Conservation (phyloP, 495 filamentous ascomycete species). For the Acidomyces sp. region DNA sequence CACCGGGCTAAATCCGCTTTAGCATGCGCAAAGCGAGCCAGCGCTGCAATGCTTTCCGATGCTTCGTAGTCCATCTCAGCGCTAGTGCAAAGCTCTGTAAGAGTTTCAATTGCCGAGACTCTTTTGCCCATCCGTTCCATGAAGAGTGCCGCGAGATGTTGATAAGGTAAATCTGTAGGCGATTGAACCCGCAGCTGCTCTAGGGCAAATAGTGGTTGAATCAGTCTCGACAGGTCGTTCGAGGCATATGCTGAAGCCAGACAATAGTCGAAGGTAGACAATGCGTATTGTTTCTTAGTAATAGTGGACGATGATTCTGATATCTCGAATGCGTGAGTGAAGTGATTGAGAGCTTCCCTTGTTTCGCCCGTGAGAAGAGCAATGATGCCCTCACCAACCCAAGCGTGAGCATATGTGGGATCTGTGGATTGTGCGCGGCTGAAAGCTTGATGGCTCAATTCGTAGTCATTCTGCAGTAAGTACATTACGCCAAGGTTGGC, state of each 20-base stretch:
- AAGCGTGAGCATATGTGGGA: slow-evolving; percentile 81
- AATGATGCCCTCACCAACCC: slow-evolving; percentile 84
- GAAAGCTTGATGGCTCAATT: slow-evolving; percentile 79
- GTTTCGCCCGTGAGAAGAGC: slow-evolving; percentile 59
- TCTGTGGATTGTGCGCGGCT: slow-evolving; percentile 84
- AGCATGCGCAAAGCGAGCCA: slow-evolving; percentile 66
- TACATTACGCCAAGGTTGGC: slow-evolving; percentile 82
- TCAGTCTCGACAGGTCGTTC: slow-evolving; percentile 47
- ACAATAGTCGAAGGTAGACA: slow-evolving; percentile 68
- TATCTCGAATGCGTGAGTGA: slow-evolving; percentile 94
- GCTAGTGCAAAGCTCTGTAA: slow-evolving; percentile 50
- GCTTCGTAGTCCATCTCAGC: slow-evolving; percentile 74
- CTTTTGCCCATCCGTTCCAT: slow-evolving; percentile 64
- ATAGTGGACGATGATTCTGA: slow-evolving; percentile 57
- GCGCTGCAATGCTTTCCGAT: slow-evolving; percentile 57
- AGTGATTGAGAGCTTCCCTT: slow-evolving; percentile 66
- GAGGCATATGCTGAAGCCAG: slow-evolving; percentile 42
- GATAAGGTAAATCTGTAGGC: slow-evolving; percentile 51
- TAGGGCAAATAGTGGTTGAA: slow-evolving; percentile 76
- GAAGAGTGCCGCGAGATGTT: slow-evolving; percentile 68
- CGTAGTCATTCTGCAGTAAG: slow-evolving; percentile 64
- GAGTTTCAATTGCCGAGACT: slow-evolving; percentile 45
- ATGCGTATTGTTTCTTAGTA: slow-evolving; percentile 60
- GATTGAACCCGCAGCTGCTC: slow-evolving; percentile 60
- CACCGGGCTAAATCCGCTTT: slow-evolving; percentile 76